Percentiles rank a stretch among this genome's conserved stretches.
phyloP scores from a whole-genome alignment of 257 asterid genomes.

The Asclepias syriaca region DNA sequence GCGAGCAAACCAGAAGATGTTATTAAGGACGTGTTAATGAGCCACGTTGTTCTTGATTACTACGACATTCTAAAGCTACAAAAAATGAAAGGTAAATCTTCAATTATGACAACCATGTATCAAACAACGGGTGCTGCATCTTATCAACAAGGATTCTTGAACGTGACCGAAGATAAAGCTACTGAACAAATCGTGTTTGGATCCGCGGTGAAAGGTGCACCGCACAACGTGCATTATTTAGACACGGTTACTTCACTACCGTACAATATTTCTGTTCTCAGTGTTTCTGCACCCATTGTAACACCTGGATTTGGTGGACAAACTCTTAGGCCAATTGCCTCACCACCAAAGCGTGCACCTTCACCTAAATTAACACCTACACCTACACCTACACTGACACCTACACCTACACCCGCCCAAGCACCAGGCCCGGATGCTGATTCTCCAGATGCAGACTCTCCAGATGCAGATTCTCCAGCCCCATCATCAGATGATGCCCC shows the following conservation, averaged over 20 bases:
- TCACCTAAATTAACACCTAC: constrained; percentile 17
- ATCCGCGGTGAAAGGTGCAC: constrained; percentile 50
- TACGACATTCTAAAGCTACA: constrained; percentile 49
- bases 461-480: constrained; percentile 3
- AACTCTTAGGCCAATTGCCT: constrained; percentile 21
- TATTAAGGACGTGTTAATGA: constrained; percentile 38
- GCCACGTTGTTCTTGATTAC: constrained; percentile 69
- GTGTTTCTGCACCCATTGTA: constrained; percentile 37
- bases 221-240: constrained; percentile 18
- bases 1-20: constrained; percentile 31
- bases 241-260: constrained; percentile 43
- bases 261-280: constrained; percentile 56
- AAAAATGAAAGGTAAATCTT: constrained; percentile 31
- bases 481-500: constrained; percentile 4
- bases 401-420: constrained; percentile 1
- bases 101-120: constrained; percentile 44
- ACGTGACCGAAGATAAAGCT: constrained; percentile 32
- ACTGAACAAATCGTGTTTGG: constrained; percentile 35
- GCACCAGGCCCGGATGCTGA: constrained; percentile 7
- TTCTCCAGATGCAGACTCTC: constrained; percentile 15
- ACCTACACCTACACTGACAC: not conserved
- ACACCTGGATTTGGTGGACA: constrained; percentile 53
- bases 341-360: constrained; percentile 33
- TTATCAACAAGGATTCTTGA: constrained; percentile 50
- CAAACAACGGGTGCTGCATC: constrained; percentile 37